Base-by-base conservation (phyloP, 768 basidiomycete species). In the Panaeolus papilionaceus region DNA sequence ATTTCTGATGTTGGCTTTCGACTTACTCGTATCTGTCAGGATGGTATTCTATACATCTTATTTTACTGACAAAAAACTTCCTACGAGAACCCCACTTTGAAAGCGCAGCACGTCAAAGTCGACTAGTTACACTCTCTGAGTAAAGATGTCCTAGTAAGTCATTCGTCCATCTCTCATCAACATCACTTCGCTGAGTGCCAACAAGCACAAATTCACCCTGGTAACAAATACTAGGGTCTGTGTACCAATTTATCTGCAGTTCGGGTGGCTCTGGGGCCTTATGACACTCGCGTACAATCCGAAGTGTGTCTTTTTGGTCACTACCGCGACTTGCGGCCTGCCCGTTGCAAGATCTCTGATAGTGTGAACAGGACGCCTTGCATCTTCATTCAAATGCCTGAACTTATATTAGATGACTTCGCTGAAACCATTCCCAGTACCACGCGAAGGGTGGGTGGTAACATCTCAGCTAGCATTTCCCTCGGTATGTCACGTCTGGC, bases 11-110 rank as follows among this genome's bases (percentile, higher is more conserved):
- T 23, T 51, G 23, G 47, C 47, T 51, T 23, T 51, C 26, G 20
- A 51, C 47, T 23, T 51, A 51, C 47, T 51, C 47, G 47, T 51
- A 18, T 51, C 47, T 51, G 47, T 51, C 47, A 51, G 23, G 8
- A 7, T 4, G n/a, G 23, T 51, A 8, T 18, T 4, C 47, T 20
- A 51, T 18, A 51, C 12, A 51, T 51, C 47, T 26, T 51, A 23
- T 51, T 23, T 51, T 51, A 23, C 47, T 44, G 8, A 51, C 20
- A 20, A 51, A 20, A 51, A 51, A 51, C 20, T 23, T 51, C 45
- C 47, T 51, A 26, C 12, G 47, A 51, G 47, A 51, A 51, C 2
- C 18, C 12, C 45, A 14, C 20, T 18, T 20, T 23, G 47, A 51
- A 51, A 23, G 47, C 47, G 47, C 47, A 51, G 47, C 47, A 51